Evolutionary conservation across 108 stramenopile genomes (phyloP).

Genomic region (Seminavis robusta): DNA sequence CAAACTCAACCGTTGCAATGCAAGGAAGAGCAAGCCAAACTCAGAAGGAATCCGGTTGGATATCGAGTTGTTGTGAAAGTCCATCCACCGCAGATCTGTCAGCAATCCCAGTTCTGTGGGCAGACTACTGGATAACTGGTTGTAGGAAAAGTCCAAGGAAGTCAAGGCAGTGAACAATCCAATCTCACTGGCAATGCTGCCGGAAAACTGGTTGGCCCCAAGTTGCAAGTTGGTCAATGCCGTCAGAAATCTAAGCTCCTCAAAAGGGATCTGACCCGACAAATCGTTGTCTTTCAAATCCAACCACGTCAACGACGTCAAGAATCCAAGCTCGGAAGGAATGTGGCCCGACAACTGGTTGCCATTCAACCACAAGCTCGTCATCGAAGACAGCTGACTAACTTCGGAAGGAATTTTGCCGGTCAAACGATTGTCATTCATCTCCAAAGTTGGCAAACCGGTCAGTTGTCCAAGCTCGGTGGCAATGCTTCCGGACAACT

Average conservation of each 20-base stretch:
- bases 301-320: constrained; percentile 37
- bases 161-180: constrained; percentile 48
- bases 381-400: constrained; percentile 49
- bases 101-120: constrained; percentile 51
- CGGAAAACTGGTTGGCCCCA: constrained; percentile 49
- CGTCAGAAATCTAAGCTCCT: constrained; percentile 53
- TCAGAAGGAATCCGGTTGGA: constrained; percentile 35
- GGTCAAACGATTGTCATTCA: constrained; percentile 58
- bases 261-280: constrained; percentile 61
- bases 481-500: constrained; percentile 44
- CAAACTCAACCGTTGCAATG: too few species aligned
- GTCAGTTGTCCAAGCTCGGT: constrained; percentile 49
- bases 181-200: constrained; percentile 49
- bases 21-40: too few species aligned
- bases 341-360: constrained; percentile 52
- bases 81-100: constrained; percentile 27
- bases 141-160: constrained; percentile 49
- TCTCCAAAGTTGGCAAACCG: constrained; percentile 44
- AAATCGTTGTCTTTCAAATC: constrained; percentile 44
- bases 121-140: constrained; percentile 48
- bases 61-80: constrained; percentile 29
- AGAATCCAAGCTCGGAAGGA: constrained; percentile 48
- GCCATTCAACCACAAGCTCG: constrained; percentile 31
- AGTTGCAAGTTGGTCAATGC: constrained; percentile 54
- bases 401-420: constrained; percentile 63